Evolutionary conservation across 257 asterid species (phyloP), one percentile per base, ranked within the genome.

Genomic region (Primulina tabacum): DNA sequence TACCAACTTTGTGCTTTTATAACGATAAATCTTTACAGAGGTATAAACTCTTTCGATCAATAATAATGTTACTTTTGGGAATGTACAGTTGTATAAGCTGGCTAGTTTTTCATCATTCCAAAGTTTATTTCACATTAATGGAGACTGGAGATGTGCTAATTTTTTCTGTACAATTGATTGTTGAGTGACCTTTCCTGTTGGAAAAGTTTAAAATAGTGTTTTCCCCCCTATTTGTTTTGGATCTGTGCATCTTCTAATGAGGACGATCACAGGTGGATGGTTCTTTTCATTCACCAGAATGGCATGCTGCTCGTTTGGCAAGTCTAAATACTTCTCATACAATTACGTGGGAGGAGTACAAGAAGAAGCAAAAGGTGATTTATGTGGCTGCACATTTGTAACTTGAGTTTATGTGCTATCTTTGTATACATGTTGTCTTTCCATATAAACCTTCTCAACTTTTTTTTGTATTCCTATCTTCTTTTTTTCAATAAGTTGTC

Each of bases 251-350:
- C 82, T 80, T 88, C 88, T 90, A 87, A 90, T 90, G 92, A 81
- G 92, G 90, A 79, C 81, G 20, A 83, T 88, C 92, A 70, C 98
- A 93, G 98, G 90, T 93, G 95, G 98, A 93, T 87, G 91, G 98
- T 86, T 93, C 98, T 83, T 93, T 93, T 93, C 98, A 93, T 93
- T 88, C 98, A 74, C 98, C 98, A 90, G 98, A 87, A 79, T 90
- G 98, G 98, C 98, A 90, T 89, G 98, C 98, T 76, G 97, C 98
- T 86, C 95, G 98, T 79, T 83, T 93, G 91, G 98, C 96, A 60
- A 87, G 98, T 78, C 97, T 93, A 71, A 93, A 93, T 53, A 93
- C 96, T 64, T 88, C 98, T 72, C 98, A 93, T 79, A 90, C 97
- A n/a, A 78, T 90, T 37, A 89, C 98, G 1, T 93, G 98, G 98